Conservation (phyloP, 257 asterid genomes). For the Avicennia marina region DNA sequence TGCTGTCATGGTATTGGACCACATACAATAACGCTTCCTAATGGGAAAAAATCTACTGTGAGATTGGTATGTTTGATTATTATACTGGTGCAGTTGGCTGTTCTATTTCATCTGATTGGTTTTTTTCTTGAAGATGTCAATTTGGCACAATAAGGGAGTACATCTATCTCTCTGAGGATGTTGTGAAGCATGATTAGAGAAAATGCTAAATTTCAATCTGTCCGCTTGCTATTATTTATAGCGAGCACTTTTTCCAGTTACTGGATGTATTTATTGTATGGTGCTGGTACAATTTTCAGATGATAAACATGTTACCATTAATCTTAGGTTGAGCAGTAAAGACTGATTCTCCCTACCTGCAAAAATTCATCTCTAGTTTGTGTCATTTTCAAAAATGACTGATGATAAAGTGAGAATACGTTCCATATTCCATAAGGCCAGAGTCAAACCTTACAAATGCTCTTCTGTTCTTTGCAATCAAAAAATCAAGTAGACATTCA, state of each 20-base stretch:
- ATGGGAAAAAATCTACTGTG: constrained; percentile 79
- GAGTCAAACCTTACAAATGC: no score
- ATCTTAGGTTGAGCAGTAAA: background rate
- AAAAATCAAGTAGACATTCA: no score
- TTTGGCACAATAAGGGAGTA: background rate
- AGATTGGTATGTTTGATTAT: constrained; percentile 58
- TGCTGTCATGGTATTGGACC: constrained; percentile 99
- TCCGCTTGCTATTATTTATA: no score
- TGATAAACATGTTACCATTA: background rate
- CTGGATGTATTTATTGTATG: background rate
- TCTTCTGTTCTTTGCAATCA: no score
- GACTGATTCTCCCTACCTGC: no score
- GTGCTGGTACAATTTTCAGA: background rate
- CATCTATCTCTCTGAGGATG: background rate
- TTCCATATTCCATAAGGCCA: no score
- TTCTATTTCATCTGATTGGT: background rate
- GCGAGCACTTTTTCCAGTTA: no score
- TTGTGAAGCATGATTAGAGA: background rate
- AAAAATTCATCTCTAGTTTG: no score
- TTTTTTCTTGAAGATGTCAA: background rate
- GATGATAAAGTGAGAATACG: no score
- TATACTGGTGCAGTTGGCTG: background rate
- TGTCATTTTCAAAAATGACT: no score
- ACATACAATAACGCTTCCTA: constrained; percentile 78
- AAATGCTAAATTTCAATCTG: background rate